phyloP scores from a whole-genome alignment of 2,329 filamentous ascomycete genomes.

The Penicillium occitanis region DNA sequence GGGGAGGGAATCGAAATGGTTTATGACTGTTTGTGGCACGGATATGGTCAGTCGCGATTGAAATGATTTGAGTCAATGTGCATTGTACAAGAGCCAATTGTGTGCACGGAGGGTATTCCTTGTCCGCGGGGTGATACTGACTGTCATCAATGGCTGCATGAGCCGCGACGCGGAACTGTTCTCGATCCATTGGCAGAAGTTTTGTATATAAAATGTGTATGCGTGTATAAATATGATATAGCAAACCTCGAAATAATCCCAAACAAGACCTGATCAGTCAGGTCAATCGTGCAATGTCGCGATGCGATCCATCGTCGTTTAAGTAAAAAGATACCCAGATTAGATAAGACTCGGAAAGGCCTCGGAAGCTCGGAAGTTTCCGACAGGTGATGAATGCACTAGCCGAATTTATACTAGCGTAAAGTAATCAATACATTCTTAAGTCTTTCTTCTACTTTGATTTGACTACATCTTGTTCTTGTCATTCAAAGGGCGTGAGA shows the following conservation, averaged over 20 bases:
- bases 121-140: conserved; percentile 43
- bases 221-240: neutral
- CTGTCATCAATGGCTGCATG: conserved; percentile 79
- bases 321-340: neutral
- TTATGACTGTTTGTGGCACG: conserved; percentile 60
- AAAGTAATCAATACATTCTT: neutral
- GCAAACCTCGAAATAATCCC: neutral
- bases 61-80: neutral
- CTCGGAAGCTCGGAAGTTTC: conserved; percentile 11
- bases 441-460: neutral
- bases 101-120: neutral
- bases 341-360: neutral
- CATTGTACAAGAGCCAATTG: neutral
- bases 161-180: conserved; percentile 75
- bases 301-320: neutral
- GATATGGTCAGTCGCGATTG: neutral
- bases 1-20: conserved; percentile 76
- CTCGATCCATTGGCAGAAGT: conserved; percentile 64
- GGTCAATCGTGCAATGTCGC: neutral
- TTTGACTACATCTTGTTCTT: neutral
- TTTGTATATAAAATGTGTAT: neutral
- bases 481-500: neutral
- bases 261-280: neutral
- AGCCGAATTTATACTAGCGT: neutral
- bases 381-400: neutral